A percentile compares a stretch with the other conserved stretches of the same genome.
Evolutionary conservation across 1,284 basidiomycete species (phyloP).

Genomic region (Lentinula novae-zelandiae): DNA sequence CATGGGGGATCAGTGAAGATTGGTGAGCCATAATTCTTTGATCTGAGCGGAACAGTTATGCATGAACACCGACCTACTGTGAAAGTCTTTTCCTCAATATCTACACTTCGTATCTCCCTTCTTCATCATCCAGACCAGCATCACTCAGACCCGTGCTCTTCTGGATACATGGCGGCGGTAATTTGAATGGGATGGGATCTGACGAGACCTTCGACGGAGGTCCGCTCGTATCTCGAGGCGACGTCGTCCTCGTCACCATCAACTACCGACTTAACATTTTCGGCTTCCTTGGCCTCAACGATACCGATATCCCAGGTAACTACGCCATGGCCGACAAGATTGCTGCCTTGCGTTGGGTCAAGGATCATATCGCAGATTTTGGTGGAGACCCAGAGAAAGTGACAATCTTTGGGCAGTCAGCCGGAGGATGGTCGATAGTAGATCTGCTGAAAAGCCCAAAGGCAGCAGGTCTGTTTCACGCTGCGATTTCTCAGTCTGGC

Average conservation of each 20-base stretch:
- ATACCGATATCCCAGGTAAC: conserved; percentile 37
- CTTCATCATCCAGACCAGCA: conserved; percentile 20
- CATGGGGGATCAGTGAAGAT: conserved; percentile 14
- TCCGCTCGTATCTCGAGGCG: conserved; percentile 37
- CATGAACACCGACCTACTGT: not conserved
- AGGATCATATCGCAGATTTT: conserved; percentile 25
- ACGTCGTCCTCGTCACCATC: conserved; percentile 43
- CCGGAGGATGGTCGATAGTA: conserved; percentile 14
- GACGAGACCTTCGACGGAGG: conserved; percentile 39
- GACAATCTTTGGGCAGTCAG: conserved; percentile 16
- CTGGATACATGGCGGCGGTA: conserved; percentile 23
- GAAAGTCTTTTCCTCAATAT: conserved; percentile 37
- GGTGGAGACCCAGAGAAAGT: conserved; percentile 17
- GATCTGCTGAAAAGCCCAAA: conserved; percentile 14
- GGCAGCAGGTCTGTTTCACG: conserved; percentile 11
- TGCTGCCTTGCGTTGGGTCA: conserved; percentile 34
- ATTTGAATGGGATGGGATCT: conserved; percentile 28
- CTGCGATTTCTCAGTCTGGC: conserved; percentile 11
- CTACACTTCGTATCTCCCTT: conserved; percentile 33
- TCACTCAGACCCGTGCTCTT: conserved; percentile 8
- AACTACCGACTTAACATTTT: conserved; percentile 43
- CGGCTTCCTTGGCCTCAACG: conserved; percentile 36
- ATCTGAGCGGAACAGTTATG: not conserved
- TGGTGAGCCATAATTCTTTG: conserved; percentile 4
- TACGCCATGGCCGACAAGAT: conserved; percentile 38